phyloP scores from a whole-genome alignment of 2,329 filamentous ascomycete species.

The Sclerotinia trifoliorum region DNA sequence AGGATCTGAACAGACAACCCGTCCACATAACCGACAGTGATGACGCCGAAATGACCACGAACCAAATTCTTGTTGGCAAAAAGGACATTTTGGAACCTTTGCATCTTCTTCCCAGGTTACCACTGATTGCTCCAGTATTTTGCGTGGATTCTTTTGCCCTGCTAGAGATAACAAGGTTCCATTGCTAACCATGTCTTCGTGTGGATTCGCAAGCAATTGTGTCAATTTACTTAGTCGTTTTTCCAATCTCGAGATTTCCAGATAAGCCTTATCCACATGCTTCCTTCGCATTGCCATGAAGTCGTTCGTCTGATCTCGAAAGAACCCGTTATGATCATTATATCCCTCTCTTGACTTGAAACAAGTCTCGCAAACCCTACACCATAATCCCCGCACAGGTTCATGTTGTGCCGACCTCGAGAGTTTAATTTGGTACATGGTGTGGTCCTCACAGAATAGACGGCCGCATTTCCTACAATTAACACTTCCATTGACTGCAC shows the following conservation, averaged over 20 bases:
- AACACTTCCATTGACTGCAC: slow-evolving; percentile 75
- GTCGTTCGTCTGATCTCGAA: slow-evolving; percentile 67
- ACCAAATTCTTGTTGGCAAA: slow-evolving; percentile 94
- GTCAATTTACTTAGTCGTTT: slow-evolving; percentile 91
- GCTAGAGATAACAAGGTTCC: slow-evolving; percentile 55
- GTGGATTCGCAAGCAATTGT: slow-evolving; percentile 73
- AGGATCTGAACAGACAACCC: slow-evolving; percentile 87
- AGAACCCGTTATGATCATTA: slow-evolving; percentile 76
- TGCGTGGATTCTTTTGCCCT: slow-evolving; percentile 72
- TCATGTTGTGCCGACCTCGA: slow-evolving; percentile 87
- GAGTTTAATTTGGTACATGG: slow-evolving; percentile 99
- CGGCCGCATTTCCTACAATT: slow-evolving; percentile 93
- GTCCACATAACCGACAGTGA: slow-evolving; percentile 90
- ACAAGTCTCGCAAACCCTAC: slow-evolving; percentile 96
- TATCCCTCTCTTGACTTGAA: slow-evolving; percentile 96
- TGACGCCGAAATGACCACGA: slow-evolving; percentile 90
- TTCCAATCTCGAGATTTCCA: slow-evolving; percentile 87
- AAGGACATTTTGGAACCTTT: slow-evolving; percentile 77
- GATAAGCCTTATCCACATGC: slow-evolving; percentile 76
- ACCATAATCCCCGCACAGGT: slow-evolving; percentile 87
- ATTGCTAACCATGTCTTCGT: slow-evolving; percentile 60
- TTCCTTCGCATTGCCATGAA: slow-evolving; percentile 73
- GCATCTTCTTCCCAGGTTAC: slow-evolving; percentile 95
- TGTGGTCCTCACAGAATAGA: slow-evolving; percentile 95
- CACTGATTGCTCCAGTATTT: slow-evolving; percentile 83